Evolutionary conservation across 345 rosid genomes (phyloP), one percentile per base, ranked within the genome.

Genomic region (Pistacia vera): DNA sequence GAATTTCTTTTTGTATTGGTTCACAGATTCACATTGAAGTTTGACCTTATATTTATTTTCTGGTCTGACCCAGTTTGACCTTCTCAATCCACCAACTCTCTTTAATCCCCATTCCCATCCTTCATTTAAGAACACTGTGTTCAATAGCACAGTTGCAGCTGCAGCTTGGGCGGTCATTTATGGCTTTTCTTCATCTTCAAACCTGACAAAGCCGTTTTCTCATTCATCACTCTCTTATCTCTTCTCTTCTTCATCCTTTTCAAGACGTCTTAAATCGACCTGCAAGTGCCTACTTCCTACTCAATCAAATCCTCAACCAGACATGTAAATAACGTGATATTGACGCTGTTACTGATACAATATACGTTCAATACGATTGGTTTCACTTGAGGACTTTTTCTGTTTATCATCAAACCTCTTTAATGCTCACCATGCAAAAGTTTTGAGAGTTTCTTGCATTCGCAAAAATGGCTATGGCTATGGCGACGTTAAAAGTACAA

Each of bases 21-120:
- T 38, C 41, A 38, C 41, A 38, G 41, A 6, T 38, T 38, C 41
- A 38, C 41, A 38, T 38, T 41, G 8, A 79, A 44, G 52, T 55
- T 63, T 22, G 60, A 44, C 18, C 46, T 58, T 54, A 41, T 77
- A 49, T 63, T 38, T 2, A 69, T 25, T 61, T 20, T 63, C 52
- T 18, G 20, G 59, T 83, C 89, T 80, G 85, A 83, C 83, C 76
- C 52, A 54, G 44, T 81, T 84, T 86, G 88, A 83, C 88, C 79
- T 68, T 74, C 54, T 75, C 52, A 4, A 36, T 64, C 67, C 8
- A 60, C 18, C 3, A 22, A 60, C 11, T 22, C 36, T 20, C 1
- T 25, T 4, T 17, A 65, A 12, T 41, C 7, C 68, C 7, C 17
- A 6, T 3, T 25, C 52, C n/a, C 17, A 51, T 54, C n/a, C 57